Percentiles rank a stretch among this genome's conserved stretches.
phyloP scores from a whole-genome alignment of 192 early-diverging fungal species.

The Coemansia sp. region DNA sequence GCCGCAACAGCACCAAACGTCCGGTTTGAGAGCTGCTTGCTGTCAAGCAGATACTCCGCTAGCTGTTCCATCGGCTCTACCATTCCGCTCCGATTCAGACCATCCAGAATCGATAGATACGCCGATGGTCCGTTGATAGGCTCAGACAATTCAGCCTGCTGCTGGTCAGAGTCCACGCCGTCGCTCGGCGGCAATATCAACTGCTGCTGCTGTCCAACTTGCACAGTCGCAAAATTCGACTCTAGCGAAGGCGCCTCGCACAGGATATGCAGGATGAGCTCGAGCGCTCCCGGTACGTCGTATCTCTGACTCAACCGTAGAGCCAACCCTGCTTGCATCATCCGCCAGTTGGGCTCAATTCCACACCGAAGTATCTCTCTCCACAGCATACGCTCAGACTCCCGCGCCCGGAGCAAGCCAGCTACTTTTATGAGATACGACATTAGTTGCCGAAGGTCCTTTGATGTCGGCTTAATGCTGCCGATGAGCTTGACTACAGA shows the following conservation, averaged over 20 bases:
- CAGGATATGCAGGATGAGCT: constrained; percentile 28
- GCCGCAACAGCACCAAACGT: constrained; percentile 34
- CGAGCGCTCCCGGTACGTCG: constrained; percentile 18
- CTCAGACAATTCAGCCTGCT: background rate
- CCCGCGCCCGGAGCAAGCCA: constrained; percentile 16
- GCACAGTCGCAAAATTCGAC: background rate
- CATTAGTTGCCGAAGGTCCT: constrained; percentile 14
- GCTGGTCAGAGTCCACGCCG: background rate
- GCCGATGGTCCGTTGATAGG: constrained; percentile 16
- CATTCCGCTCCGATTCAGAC: constrained; percentile 31
- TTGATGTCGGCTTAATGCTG: background rate
- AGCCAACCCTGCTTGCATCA: constrained; percentile 19
- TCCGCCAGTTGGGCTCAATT: constrained; percentile 16
- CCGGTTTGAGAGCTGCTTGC: constrained; percentile 13
- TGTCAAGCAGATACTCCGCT: constrained; percentile 37
- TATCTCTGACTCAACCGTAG: constrained; percentile 19
- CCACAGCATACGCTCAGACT: constrained; percentile 32
- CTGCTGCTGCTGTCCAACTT: background rate
- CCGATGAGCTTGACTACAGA: constrained; percentile 14
- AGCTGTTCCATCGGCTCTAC: constrained; percentile 32
- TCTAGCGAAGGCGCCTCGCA: constrained; percentile 3
- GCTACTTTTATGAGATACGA: constrained; percentile 31
- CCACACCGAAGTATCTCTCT: constrained; percentile 43
- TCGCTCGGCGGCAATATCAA: background rate
- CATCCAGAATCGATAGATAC: constrained; percentile 40